phyloP scores from a whole-genome alignment of 164 flowering plant genomes.

The Berberis thunbergii region DNA sequence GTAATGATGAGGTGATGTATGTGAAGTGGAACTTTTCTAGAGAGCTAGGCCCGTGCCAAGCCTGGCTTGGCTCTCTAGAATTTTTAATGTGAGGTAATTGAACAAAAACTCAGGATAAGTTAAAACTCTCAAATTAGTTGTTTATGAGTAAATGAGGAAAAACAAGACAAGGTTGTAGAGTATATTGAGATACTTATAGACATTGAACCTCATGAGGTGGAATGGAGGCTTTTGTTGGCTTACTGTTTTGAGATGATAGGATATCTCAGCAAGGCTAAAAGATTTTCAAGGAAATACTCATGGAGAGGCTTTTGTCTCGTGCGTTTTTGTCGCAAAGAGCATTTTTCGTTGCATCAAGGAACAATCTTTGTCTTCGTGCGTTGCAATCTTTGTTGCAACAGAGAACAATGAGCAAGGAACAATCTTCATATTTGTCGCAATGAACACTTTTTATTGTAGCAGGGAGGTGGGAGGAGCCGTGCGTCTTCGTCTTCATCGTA shows the following conservation, averaged over 20 bases:
- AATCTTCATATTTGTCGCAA: no score
- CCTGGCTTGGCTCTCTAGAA: no score
- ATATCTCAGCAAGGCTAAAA: conserved; percentile 54
- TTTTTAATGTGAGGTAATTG: conserved; percentile 22
- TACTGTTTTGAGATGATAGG: conserved; percentile 81
- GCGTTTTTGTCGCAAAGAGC: no score
- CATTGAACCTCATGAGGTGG: conserved; percentile 65
- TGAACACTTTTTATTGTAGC: no score
- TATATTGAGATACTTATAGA: conserved; percentile 70
- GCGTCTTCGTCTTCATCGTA: no score
- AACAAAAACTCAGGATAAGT: conserved; percentile 56
- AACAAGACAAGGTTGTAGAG: conserved; percentile 58
- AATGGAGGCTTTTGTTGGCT: conserved; percentile 88
- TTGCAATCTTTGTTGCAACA: no score
- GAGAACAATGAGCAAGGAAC: no score
- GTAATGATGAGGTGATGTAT: conserved; percentile 44
- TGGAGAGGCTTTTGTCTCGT: conserved; percentile 39
- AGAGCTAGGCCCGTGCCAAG: no score
- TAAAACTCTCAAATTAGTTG: conserved; percentile 66
- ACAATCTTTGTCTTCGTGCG: no score
- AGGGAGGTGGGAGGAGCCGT: no score
- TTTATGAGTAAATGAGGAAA: conserved; percentile 65
- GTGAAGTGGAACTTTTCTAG: conserved; percentile 12
- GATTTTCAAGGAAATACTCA: conserved; percentile 60
- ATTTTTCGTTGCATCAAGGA: no score